Conservation (phyloP, 2,329 filamentous ascomycete genomes). For the Monosporascus sp. region DNA sequence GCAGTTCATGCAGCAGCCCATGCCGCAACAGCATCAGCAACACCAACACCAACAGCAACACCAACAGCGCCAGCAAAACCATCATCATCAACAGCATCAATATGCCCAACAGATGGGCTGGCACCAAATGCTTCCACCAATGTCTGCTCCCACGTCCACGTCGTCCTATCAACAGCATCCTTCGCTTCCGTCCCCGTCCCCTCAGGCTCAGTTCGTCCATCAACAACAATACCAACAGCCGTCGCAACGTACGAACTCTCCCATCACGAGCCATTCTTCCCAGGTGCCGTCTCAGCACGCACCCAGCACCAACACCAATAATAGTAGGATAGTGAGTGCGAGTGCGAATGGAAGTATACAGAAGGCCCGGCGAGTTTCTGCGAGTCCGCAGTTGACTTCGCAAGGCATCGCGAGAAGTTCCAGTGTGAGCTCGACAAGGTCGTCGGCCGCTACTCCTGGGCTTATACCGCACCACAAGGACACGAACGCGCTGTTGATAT, state of each 20-base stretch:
- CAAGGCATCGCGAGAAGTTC: slow-evolving; percentile 24
- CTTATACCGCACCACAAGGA: slow-evolving; percentile 42
- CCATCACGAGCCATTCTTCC: slow-evolving; percentile 20
- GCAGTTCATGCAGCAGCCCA: slow-evolving; percentile 32
- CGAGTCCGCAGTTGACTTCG: slow-evolving; percentile 24
- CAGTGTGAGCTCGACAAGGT: slow-evolving; percentile 27
- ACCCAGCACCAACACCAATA: slow-evolving; percentile 15
- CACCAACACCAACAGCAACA: slow-evolving; percentile 24
- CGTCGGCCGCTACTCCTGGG: slow-evolving; percentile 24
- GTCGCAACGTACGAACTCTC: slow-evolving; percentile 18
- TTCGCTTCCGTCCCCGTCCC: slow-evolving; percentile 38
- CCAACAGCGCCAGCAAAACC: slow-evolving; percentile 6
- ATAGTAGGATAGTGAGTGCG: slow-evolving; percentile 8
- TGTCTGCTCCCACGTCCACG: slow-evolving; percentile 14
- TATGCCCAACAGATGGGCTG: slow-evolving; percentile 18
- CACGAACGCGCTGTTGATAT: slow-evolving; percentile 56
- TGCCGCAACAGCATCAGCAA: slow-evolving; percentile 29
- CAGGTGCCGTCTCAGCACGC: slow-evolving; percentile 17
- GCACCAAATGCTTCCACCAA: slow-evolving; percentile 22
- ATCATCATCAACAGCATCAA: slow-evolving; percentile 6
- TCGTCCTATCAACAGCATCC: slow-evolving; percentile 41
- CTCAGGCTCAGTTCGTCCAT: slow-evolving; percentile 4
- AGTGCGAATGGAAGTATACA: slow-evolving; percentile 18
- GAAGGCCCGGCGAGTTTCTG: slow-evolving; percentile 21
- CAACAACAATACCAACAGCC: slow-evolving; percentile 15